A percentile compares a stretch with the other conserved stretches of the same genome.
phyloP scores from a whole-genome alignment of 441 rosid species.

The Euphorbia schlechtendalii region DNA sequence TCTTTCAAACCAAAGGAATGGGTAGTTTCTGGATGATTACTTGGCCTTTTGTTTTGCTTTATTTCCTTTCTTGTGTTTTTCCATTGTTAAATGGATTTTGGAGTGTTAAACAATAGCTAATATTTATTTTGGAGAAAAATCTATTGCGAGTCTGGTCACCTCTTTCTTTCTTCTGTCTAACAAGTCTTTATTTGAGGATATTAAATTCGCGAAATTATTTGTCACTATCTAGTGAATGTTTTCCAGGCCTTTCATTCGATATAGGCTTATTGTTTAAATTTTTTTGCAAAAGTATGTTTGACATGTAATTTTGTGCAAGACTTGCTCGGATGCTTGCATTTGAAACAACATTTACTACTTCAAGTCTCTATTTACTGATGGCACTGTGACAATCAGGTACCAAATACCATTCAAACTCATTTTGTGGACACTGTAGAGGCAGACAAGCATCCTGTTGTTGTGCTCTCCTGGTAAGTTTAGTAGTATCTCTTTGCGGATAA shows the following conservation, averaged over 20 bases:
- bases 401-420: conserved; percentile 65
- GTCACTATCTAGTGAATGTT: background rate
- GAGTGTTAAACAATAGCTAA: background rate
- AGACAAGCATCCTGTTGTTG: conserved; percentile 71
- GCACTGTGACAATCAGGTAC: conserved; percentile 53
- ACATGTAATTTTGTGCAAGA: background rate
- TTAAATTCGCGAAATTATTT: background rate
- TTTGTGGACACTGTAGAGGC: conserved; percentile 54
- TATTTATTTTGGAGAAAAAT: conserved; percentile 5
- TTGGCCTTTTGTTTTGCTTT: background rate
- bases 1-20: background rate
- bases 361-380: conserved; percentile 13
- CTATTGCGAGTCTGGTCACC: background rate
- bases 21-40: conserved; percentile 2
- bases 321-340: conserved; percentile 10
- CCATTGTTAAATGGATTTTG: background rate
- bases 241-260: background rate
- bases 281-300: background rate
- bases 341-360: background rate
- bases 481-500: conserved; percentile 13
- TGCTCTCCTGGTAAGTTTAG: conserved; percentile 58
- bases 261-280: background rate
- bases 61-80: background rate
- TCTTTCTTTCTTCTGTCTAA: background rate
- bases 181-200: background rate